Evolutionary conservation across 1,284 basidiomycete species (phyloP).

Genomic region (Inonotus hispidus): DNA sequence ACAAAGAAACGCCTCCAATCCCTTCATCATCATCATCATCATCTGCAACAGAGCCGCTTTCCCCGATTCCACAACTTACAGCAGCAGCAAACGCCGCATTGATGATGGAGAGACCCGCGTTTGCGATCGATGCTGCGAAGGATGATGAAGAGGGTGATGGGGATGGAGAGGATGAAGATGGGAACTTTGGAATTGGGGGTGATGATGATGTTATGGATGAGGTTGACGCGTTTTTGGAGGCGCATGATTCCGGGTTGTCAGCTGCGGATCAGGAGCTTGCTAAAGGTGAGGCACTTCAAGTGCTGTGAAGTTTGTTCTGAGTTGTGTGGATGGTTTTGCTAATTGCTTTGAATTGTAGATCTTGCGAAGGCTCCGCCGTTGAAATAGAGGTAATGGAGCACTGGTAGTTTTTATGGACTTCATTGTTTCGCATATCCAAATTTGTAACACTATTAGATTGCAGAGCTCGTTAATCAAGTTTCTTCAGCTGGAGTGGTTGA

Average conservation of each 20-base stretch:
- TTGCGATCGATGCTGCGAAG: conserved; percentile 89
- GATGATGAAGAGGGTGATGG: conserved; percentile 72
- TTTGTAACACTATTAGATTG: conserved; percentile 11
- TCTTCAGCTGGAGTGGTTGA: not conserved
- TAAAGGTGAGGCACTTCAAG: conserved; percentile 57
- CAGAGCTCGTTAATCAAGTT: not conserved
- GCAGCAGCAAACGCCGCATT: conserved; percentile 74
- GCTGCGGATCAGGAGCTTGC: conserved; percentile 83
- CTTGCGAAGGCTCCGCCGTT: conserved; percentile 18
- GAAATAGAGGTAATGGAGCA: not conserved
- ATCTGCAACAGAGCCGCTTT: conserved; percentile 29
- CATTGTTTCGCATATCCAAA: not conserved
- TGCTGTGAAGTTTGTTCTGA: too few species aligned
- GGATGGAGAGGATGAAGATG: conserved; percentile 46
- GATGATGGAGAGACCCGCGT: conserved; percentile 88
- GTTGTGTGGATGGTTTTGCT: too few species aligned
- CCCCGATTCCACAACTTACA: conserved; percentile 62
- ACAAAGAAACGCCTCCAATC: conserved; percentile 19
- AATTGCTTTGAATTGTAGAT: not conserved
- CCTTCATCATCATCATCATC: conserved; percentile 6
- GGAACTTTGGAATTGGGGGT: conserved; percentile 40
- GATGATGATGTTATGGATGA: conserved; percentile 78
- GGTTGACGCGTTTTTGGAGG: conserved; percentile 90
- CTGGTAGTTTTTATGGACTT: not conserved
- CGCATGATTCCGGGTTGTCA: conserved; percentile 80